These are phyloP conservation scores for Alternaria sp. DNA, from an alignment of 2,329 filamentous ascomycete species.

Conservation along the genomic window DNA sequence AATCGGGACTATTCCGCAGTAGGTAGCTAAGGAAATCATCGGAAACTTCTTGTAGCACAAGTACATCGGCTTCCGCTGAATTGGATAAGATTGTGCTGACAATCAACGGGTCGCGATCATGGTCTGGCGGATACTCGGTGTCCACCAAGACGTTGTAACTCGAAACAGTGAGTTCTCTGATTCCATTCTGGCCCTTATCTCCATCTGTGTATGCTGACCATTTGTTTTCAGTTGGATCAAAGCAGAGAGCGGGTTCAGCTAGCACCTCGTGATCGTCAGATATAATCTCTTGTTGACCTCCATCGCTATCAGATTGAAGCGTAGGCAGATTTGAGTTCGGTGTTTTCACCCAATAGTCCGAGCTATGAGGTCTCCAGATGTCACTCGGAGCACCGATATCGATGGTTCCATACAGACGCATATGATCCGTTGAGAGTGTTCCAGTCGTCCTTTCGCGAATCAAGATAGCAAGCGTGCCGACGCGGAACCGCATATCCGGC, in stretches of 20 bases:
- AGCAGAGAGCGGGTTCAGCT: slow-evolving; percentile 44
- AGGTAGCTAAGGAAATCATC: slow-evolving; percentile 69
- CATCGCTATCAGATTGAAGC: slow-evolving; percentile 1
- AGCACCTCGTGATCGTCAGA: slow-evolving; percentile 27
- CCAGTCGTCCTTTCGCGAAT: slow-evolving; percentile 56
- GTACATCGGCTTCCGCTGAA: slow-evolving; percentile 48
- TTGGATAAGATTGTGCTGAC: slow-evolving; percentile 47
- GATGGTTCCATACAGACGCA: slow-evolving; percentile 67
- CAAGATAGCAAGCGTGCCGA: slow-evolving; percentile 62
- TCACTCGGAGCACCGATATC: slow-evolving; percentile 31
- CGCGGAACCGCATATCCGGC: slow-evolving; percentile 60
- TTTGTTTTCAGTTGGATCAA: slow-evolving; percentile 26
- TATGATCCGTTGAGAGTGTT: slow-evolving; percentile 52
- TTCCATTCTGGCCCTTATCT: not conserved
- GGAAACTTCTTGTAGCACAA: slow-evolving; percentile 69
- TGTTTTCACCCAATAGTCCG: slow-evolving; percentile 27
- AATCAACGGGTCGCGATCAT: slow-evolving; percentile 50
- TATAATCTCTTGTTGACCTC: not conserved
- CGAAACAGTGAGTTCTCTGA: slow-evolving; percentile 43
- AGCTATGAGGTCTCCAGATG: slow-evolving; percentile 1
- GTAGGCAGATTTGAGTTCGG: not conserved
- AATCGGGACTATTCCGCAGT: slow-evolving; percentile 54
- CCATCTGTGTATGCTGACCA: slow-evolving; percentile 32
- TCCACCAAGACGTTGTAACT: slow-evolving; percentile 58
- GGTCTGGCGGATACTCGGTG: slow-evolving; percentile 47